A percentile compares a stretch with the other conserved stretches of the same genome.
Conservation (phyloP, 106 monocot species). For the Agapanthus africanus region DNA sequence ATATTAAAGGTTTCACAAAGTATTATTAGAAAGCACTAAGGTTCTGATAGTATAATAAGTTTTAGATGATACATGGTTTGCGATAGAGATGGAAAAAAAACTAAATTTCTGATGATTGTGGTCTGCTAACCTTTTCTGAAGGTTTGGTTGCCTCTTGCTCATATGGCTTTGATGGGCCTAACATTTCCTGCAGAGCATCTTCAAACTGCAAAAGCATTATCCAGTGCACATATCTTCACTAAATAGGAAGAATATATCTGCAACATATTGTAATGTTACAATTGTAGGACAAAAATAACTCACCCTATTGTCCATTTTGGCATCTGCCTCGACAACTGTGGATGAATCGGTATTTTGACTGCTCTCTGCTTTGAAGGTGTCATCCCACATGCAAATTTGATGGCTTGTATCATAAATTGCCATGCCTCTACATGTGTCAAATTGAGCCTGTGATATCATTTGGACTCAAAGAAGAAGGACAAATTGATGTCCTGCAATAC, state of each 20-base stretch:
- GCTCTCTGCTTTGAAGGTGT: constrained; percentile 35
- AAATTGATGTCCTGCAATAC: neutral
- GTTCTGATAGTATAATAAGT: neutral
- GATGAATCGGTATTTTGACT: constrained; percentile 36
- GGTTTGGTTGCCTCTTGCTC: constrained; percentile 45
- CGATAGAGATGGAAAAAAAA: neutral
- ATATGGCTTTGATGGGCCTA: constrained; percentile 19
- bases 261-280: neutral
- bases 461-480: constrained; percentile 14
- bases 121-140: constrained; percentile 31
- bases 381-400: constrained; percentile 32
- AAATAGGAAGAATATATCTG: neutral
- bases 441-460: constrained; percentile 46
- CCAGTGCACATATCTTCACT: neutral
- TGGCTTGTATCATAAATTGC: constrained; percentile 34
- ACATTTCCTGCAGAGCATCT: constrained; percentile 23
- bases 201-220: constrained; percentile 19
- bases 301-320: constrained; percentile 26
- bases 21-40: neutral
- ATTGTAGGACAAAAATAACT: constrained; percentile 3
- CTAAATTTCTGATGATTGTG: constrained; percentile 1
- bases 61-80: neutral
- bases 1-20: neutral
- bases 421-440: constrained; percentile 30
- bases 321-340: constrained; percentile 28